Conservation (phyloP, 805 yeast genomes). For the Schizosaccharomyces cryophilus region DNA sequence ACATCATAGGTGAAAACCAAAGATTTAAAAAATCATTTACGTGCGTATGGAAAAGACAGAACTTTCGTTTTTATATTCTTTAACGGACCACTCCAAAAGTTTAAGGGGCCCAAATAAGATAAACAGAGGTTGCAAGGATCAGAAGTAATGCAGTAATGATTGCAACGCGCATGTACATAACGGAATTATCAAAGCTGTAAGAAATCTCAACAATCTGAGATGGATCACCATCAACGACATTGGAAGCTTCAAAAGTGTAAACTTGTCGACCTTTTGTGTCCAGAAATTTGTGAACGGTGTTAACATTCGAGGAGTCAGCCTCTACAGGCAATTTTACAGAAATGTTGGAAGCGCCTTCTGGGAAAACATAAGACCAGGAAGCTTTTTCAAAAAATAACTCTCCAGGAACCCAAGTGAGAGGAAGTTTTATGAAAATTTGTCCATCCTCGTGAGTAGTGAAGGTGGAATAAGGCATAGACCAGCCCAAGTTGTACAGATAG, state of each 20-base stretch:
- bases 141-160: constrained; percentile 8
- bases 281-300: constrained; percentile 11
- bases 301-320: constrained; percentile 10
- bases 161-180: not conserved
- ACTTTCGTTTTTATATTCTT: too few relatives aligned
- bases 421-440: constrained; percentile 34
- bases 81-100: too few relatives aligned
- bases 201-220: not conserved
- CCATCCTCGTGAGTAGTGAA: constrained; percentile 17
- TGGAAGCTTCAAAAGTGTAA: not conserved
- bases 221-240: not conserved
- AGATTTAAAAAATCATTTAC: too few relatives aligned
- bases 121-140: constrained; percentile 13
- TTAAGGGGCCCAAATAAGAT: constrained; percentile 5
- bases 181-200: not conserved
- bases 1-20: too few relatives aligned
- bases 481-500: constrained; percentile 87
- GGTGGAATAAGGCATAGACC: constrained; percentile 39
- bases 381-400: constrained; percentile 47
- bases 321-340: constrained; percentile 7
- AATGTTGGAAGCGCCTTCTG: constrained; percentile 43
- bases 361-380: constrained; percentile 40
- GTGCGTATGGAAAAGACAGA: too few relatives aligned
- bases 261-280: not conserved
- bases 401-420: constrained; percentile 45